Percentiles rank a stretch among this genome's conserved stretches.
phyloP scores from a whole-genome alignment of 371 early-diverging fungal genomes.

The Mucor lusitanicus region DNA sequence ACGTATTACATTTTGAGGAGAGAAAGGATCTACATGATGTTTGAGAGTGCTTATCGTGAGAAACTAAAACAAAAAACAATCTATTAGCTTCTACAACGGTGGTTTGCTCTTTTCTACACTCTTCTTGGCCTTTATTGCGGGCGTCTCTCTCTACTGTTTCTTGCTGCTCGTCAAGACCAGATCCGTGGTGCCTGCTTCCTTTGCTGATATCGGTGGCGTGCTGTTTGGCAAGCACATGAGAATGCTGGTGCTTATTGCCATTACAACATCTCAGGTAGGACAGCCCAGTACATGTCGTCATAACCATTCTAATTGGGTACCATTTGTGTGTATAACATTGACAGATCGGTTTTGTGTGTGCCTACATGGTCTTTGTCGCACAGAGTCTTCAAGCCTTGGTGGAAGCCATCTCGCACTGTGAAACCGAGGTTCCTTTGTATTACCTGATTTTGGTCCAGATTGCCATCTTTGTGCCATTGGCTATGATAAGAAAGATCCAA shows the following conservation, averaged over 20 bases:
- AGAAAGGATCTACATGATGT: background rate
- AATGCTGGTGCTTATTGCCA: slow-evolving; percentile 67
- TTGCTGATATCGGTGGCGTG: slow-evolving; percentile 73
- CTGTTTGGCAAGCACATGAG: slow-evolving; percentile 78
- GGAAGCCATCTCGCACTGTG: slow-evolving; percentile 57
- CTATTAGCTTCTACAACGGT: slow-evolving; percentile 63
- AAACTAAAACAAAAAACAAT: slow-evolving; percentile 1
- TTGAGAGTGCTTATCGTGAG: background rate
- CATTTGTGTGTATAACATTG: background rate
- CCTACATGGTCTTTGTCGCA: slow-evolving; percentile 88
- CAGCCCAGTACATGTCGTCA: background rate
- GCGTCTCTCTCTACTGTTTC: slow-evolving; percentile 61
- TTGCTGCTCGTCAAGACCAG: slow-evolving; percentile 64
- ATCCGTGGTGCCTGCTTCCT: slow-evolving; percentile 58
- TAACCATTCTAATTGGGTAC: background rate
- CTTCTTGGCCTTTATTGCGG: slow-evolving; percentile 53
- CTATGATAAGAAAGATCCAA: slow-evolving; percentile 83
- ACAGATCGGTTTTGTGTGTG: slow-evolving; percentile 82
- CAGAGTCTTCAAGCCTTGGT: slow-evolving; percentile 77
- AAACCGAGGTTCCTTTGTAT: slow-evolving; percentile 25
- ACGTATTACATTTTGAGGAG: slow-evolving; percentile 9
- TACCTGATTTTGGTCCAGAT: slow-evolving; percentile 73
- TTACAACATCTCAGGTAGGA: slow-evolving; percentile 76
- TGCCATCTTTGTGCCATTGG: slow-evolving; percentile 75
- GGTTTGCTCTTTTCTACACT: slow-evolving; percentile 63